Evolutionary conservation across 192 early-diverging fungal genomes (phyloP), one percentile per base, ranked within the genome.

Genomic region (Backusella morwellensis): DNA sequence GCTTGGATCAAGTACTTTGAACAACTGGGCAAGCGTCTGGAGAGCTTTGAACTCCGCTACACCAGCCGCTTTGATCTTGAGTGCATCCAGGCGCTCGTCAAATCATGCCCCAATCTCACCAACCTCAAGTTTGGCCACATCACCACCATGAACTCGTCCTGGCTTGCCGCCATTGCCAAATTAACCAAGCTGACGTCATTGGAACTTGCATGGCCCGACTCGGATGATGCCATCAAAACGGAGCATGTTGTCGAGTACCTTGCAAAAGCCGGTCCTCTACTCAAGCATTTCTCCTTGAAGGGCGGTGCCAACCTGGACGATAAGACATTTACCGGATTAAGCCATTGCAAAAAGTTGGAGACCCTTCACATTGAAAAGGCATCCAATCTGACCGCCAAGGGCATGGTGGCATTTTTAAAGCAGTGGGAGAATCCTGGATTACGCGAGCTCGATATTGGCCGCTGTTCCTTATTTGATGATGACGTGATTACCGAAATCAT

Each of bases 401-500:
- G 86, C 9, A 68, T 92, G 15, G 54, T 85, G 19, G 41, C 75
- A 0, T 81, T 89, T 71, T 86, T 93, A 40, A 73, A 75, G 4
- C 72, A 76, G 35, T 85, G 86, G 77, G 41, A 76, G 29, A 72
- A 34, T 34, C 63, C 52, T 1, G 84, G 84, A 32, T 81, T 95
- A 19, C 81, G 32, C 3, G 77, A 85, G 17, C 34, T 97, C 6
- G 85, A 87, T 32, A 78, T 97, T 4, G 75, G 75, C 12, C 91
- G 93, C 32, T 92, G 93, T 82, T 84, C 88, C 44, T 77, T 84
- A 78, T 78, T 95, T 56, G 88, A 86, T 1, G 93, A 96, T 76
- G 82, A 76, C 6, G 88, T 86, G 0, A 74, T 96, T 9, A 73
- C 80, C 15, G 85, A 88, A 14, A 44, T 93, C 42, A 83, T 92